Evolutionary conservation across 2,329 filamentous ascomycete genomes (phyloP).

Genomic region (Diplodia corticola): DNA sequence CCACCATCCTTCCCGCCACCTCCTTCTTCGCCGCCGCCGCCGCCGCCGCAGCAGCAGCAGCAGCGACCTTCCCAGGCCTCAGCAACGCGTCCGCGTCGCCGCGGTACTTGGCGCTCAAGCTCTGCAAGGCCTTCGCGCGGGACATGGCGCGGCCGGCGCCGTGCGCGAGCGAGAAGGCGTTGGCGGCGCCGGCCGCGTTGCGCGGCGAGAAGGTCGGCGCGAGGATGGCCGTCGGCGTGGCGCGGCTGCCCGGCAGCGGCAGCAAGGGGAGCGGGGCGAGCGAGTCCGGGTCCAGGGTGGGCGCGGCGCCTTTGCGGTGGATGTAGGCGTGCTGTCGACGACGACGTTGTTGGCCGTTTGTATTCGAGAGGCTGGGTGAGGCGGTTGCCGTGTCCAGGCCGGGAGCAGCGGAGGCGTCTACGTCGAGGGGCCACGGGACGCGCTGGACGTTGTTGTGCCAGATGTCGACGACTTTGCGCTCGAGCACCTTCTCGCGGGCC

Average conservation of each 20-base stretch:
- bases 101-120: slow-evolving; percentile 37
- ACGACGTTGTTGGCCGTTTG: not conserved
- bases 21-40: not conserved
- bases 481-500: slow-evolving; percentile 28
- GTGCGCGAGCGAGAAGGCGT: slow-evolving; percentile 41
- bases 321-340: slow-evolving; percentile 32
- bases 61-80: slow-evolving; percentile 26
- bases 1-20: too few relatives aligned
- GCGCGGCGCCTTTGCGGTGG: slow-evolving; percentile 44
- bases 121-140: slow-evolving; percentile 37
- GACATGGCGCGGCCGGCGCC: slow-evolving; percentile 42
- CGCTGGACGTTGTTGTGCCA: slow-evolving; percentile 42
- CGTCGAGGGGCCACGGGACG: slow-evolving; percentile 34
- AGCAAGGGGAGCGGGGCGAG: slow-evolving; percentile 33
- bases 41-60: not conserved
- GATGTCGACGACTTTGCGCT: slow-evolving; percentile 39
- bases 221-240: slow-evolving; percentile 42
- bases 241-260: slow-evolving; percentile 41
- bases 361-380: not conserved
- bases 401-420: not conserved
- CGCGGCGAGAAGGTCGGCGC: slow-evolving; percentile 33
- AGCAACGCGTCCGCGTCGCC: slow-evolving; percentile 31
- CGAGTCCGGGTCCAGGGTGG: slow-evolving; percentile 30
- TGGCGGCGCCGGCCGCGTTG: slow-evolving; percentile 34
- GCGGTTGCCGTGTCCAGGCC: not conserved